These are phyloP conservation scores for Barbatosphaeria neglecta DNA, from an alignment of 495 filamentous ascomycete species.

Conservation along the genomic window DNA sequence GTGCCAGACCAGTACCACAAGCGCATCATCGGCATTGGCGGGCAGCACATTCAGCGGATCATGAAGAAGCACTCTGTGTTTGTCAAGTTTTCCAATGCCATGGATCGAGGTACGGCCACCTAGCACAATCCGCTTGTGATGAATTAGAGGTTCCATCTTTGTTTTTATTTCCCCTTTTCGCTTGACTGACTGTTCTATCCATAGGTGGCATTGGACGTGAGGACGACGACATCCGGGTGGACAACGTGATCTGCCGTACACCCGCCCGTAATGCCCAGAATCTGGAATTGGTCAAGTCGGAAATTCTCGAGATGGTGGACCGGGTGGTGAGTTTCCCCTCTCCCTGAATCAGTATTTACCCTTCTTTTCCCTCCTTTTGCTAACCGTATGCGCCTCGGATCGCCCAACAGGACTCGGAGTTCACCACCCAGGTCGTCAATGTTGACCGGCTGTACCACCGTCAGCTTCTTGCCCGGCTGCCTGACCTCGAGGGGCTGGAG, in stretches of 20 bases:
- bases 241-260: slow-evolving; percentile 97
- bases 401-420: slow-evolving; percentile 67
- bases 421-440: slow-evolving; percentile 80
- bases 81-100: slow-evolving; percentile 98
- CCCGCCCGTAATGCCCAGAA: slow-evolving; percentile 95
- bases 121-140: neutral
- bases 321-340: slow-evolving; percentile 52
- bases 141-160: neutral
- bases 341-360: too few species aligned
- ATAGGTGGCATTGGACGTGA: slow-evolving; percentile 78
- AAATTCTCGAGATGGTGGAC: slow-evolving; percentile 99
- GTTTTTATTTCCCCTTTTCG: too few species aligned
- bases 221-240: slow-evolving; percentile 94
- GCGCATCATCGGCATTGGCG: slow-evolving; percentile 96
- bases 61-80: slow-evolving; percentile 99
- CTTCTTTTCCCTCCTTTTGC: too few species aligned
- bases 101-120: slow-evolving; percentile 64
- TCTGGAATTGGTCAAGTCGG: slow-evolving; percentile 91
- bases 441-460: slow-evolving; percentile 94
- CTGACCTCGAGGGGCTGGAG: slow-evolving; percentile 86
- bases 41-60: slow-evolving; percentile 97
- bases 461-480: slow-evolving; percentile 74
- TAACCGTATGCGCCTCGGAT: too few species aligned
- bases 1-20: slow-evolving; percentile 99
- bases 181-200: slow-evolving; percentile 5